Evolutionary conservation across 2,329 filamentous ascomycete species (phyloP).

Genomic region (Conoideocrella luteorostrata): DNA sequence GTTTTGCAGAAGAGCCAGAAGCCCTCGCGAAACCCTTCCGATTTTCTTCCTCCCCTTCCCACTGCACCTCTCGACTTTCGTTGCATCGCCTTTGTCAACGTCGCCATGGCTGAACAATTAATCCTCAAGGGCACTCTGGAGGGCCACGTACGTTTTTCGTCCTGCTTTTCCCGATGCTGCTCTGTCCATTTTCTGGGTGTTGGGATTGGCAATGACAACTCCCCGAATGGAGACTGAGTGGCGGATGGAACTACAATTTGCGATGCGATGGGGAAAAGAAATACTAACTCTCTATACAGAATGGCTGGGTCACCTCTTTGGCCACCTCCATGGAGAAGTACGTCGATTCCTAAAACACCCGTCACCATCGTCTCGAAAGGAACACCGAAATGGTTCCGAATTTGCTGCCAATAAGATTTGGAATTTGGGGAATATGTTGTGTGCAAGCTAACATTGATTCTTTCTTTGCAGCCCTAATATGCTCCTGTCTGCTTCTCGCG

Average conservation of each 20-base stretch:
- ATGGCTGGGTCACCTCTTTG: conserved; percentile 98
- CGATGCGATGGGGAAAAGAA: neutral
- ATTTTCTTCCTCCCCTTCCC: conserved; percentile 28
- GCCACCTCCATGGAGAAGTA: conserved; percentile 99
- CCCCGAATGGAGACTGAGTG: neutral
- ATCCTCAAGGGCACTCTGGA: conserved; percentile 95
- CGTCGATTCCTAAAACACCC: conserved; percentile 25
- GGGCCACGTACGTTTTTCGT: conserved; percentile 69
- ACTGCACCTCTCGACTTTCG: conserved; percentile 21
- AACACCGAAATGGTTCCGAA: conserved; percentile 4
- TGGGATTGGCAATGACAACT: conserved; percentile 1
- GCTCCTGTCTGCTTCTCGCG: conserved; percentile 94
- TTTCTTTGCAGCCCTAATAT: conserved; percentile 75
- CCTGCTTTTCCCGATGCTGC: conserved; percentile 13
- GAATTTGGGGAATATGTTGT: neutral
- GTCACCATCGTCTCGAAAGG: conserved; percentile 5
- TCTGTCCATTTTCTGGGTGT: conserved; percentile 9
- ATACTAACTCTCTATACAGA: conserved; percentile 39
- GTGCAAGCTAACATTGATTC: conserved; percentile 15
- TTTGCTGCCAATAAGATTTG: neutral
- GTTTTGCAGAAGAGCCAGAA: conserved; percentile 20
- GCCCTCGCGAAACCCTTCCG: conserved; percentile 19
- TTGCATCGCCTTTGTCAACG: conserved; percentile 37
- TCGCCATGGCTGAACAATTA: conserved; percentile 82
- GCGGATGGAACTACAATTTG: neutral